phyloP scores from a whole-genome alignment of 108 stramenopile genomes.

The Nitzschia sp. region DNA sequence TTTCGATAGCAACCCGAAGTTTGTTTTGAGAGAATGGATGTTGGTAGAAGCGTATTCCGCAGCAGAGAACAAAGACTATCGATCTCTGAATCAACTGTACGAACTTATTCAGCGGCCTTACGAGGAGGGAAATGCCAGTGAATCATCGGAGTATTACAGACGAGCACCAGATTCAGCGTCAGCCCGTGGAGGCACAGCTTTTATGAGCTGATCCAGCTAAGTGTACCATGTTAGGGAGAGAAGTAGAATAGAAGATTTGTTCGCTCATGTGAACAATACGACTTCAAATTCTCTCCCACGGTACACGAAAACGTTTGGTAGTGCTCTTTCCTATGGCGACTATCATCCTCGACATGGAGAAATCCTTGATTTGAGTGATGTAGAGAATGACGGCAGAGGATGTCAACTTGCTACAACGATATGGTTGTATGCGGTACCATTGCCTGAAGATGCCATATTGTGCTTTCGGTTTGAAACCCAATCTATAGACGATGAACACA shows the following conservation, averaged over 20 bases:
- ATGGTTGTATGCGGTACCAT: too few relatives aligned
- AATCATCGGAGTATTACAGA: slow-evolving; percentile 52
- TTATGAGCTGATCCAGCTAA: slow-evolving; percentile 86
- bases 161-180: slow-evolving; percentile 66
- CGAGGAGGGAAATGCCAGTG: slow-evolving; percentile 61
- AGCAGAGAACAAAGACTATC: slow-evolving; percentile 69
- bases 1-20: slow-evolving; percentile 65
- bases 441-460: too few relatives aligned
- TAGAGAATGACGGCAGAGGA: too few relatives aligned
- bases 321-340: slow-evolving; percentile 62
- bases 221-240: not conserved
- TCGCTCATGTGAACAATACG: too few relatives aligned
- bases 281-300: slow-evolving; percentile 28
- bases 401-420: too few relatives aligned
- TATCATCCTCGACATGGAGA: too few relatives aligned
- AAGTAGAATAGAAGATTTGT: too few relatives aligned
- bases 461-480: too few relatives aligned
- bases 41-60: slow-evolving; percentile 81
- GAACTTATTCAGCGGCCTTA: slow-evolving; percentile 69
- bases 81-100: slow-evolving; percentile 57
- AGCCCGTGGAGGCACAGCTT: slow-evolving; percentile 77
- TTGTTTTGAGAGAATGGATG: slow-evolving; percentile 84
- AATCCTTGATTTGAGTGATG: too few relatives aligned
- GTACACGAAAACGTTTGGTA: slow-evolving; percentile 68
- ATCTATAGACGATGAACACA: too few relatives aligned